phyloP scores from a whole-genome alignment of 2,329 filamentous ascomycete species.

The Fusarium metavorans region DNA sequence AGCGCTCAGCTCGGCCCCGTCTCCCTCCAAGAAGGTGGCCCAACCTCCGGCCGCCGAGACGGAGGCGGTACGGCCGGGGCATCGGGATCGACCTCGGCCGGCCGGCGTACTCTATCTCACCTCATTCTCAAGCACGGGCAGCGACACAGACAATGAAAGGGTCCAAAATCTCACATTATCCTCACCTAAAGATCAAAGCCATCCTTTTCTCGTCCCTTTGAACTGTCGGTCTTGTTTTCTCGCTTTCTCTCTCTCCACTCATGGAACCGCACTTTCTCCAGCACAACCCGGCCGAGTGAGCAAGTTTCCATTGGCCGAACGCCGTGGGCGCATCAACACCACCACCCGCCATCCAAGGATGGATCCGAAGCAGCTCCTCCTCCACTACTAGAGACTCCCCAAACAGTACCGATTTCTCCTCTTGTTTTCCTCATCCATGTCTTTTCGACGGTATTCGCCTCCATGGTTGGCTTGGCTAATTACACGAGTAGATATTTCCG shows the following conservation, averaged over 20 bases:
- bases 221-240: conserved; percentile 10
- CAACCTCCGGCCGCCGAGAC: conserved; percentile 27
- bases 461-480: neutral
- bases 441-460: neutral
- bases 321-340: conserved; percentile 39
- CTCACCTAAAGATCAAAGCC: neutral
- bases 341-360: conserved; percentile 27
- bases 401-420: conserved; percentile 11
- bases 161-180: neutral
- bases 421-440: conserved; percentile 19
- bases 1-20: conserved; percentile 28
- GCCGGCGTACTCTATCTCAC: conserved; percentile 3
- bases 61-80: conserved; percentile 28
- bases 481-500: neutral
- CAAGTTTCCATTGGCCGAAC: conserved; percentile 60
- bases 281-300: conserved; percentile 50
- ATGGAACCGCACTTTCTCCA: conserved; percentile 37
- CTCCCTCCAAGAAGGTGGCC: conserved; percentile 8
- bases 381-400: conserved; percentile 3
- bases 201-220: neutral
- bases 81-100: conserved; percentile 25
- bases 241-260: conserved; percentile 14
- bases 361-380: conserved; percentile 25
- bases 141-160: neutral
- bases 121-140: conserved; percentile 4